These are phyloP conservation scores for Corchorus capsularis DNA, from an alignment of 345 rosid species.

Conservation along the genomic window DNA sequence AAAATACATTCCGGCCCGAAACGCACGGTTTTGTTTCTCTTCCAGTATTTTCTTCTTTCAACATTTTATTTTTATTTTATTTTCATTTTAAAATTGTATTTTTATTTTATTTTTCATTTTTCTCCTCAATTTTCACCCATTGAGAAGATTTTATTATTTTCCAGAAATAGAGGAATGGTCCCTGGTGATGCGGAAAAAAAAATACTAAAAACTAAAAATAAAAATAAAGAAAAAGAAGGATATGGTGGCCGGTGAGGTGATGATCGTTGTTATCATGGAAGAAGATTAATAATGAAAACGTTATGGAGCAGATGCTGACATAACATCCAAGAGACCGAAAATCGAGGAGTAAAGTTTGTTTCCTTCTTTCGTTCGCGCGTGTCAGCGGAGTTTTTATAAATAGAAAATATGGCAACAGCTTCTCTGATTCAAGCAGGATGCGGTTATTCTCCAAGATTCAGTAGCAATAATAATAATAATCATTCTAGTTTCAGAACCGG, in stretches of 20 bases:
- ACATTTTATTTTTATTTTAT: background rate
- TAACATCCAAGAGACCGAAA: constrained; percentile 19
- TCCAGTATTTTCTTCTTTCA: background rate
- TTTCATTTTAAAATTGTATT: no score
- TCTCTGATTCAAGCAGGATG: constrained; percentile 47
- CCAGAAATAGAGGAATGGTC: background rate
- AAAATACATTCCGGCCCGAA: background rate
- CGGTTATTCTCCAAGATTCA: constrained; percentile 37
- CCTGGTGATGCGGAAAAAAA: background rate
- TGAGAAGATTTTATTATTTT: background rate
- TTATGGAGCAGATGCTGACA: constrained; percentile 26
- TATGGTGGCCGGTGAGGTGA: background rate
- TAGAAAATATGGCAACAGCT: constrained; percentile 44
- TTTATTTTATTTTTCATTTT: background rate
- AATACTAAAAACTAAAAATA: no score
- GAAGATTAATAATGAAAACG: background rate
- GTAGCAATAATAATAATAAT: background rate
- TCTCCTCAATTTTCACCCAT: background rate
- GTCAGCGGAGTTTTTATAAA: background rate
- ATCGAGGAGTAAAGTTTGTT: constrained; percentile 12
- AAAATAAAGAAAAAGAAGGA: background rate
- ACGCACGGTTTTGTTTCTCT: background rate
- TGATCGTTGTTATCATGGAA: background rate
- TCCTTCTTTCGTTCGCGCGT: background rate
- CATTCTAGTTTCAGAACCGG: constrained; percentile 28